Evolutionary conservation across 2,329 filamentous ascomycete species (phyloP).

Genomic region (Karstenula rhodostoma): DNA sequence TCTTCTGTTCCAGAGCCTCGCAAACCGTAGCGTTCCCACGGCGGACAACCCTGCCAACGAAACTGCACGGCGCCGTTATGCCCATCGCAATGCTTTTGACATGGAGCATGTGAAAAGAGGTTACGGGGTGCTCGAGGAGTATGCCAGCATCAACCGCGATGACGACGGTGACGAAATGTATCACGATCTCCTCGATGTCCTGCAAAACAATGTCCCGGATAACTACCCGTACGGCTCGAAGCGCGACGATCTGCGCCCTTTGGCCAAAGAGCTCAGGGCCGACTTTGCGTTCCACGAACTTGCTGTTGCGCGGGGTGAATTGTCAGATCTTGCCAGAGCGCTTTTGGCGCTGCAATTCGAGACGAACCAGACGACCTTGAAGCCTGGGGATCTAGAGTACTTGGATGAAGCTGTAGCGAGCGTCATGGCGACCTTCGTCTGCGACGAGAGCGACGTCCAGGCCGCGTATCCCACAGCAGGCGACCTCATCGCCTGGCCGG

Average conservation of each 20-base stretch:
- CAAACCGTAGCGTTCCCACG: not conserved
- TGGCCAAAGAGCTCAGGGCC: constrained; percentile 5
- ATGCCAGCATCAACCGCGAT: not conserved
- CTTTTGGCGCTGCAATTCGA: constrained; percentile 2
- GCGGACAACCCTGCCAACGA: not conserved
- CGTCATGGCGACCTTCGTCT: constrained; percentile 1
- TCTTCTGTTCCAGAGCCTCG: constrained; percentile 9
- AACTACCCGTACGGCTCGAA: constrained; percentile 3
- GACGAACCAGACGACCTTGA: not conserved
- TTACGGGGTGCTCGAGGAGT: too few species aligned
- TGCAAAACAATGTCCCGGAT: constrained; percentile 1
- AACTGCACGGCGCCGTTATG: not conserved
- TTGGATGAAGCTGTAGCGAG: not conserved
- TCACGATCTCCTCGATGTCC: constrained; percentile 6
- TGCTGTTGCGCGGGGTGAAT: not conserved
- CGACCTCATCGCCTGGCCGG: constrained; percentile 1
- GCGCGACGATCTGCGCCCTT: constrained; percentile 1
- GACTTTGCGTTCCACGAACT: constrained; percentile 7
- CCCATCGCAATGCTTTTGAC: constrained; percentile 2
- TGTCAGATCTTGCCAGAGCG: not conserved
- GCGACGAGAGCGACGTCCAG: not conserved
- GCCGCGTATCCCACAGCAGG: not conserved
- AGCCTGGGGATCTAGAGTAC: not conserved
- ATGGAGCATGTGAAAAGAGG: not conserved
- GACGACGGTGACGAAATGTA: constrained; percentile 10